Conservation (phyloP, 495 filamentous ascomycete genomes). For the Cercophora scortea region DNA sequence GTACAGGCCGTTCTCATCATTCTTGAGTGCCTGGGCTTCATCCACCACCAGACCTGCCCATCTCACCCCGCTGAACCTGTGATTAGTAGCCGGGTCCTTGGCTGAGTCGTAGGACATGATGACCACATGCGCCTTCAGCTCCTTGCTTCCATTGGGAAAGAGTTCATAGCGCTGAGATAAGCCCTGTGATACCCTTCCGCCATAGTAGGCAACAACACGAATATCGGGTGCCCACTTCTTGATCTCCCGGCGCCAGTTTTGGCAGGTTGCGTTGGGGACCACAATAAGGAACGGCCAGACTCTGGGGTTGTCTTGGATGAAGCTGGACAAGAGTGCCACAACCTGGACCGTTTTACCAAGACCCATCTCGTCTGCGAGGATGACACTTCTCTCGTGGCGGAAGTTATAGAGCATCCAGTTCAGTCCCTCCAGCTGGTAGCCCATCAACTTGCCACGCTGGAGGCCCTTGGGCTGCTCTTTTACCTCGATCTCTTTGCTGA, state of each 20-base stretch:
- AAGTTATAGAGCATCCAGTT: slow-evolving; percentile 98
- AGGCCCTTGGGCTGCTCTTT: slow-evolving; percentile 67
- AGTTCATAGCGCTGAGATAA: slow-evolving; percentile 74
- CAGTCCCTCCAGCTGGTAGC: slow-evolving; percentile 86
- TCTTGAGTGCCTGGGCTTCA: slow-evolving; percentile 94
- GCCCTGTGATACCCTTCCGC: slow-evolving; percentile 58
- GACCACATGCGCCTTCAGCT: slow-evolving; percentile 79
- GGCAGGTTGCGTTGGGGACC: slow-evolving; percentile 87
- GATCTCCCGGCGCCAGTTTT: slow-evolving; percentile 96
- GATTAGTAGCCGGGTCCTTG: slow-evolving; percentile 54
- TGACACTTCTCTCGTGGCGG: slow-evolving; percentile 71
- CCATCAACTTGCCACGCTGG: slow-evolving; percentile 75
- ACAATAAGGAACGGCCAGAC: slow-evolving; percentile 93
- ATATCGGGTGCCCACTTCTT: slow-evolving; percentile 85
- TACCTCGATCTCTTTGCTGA: slow-evolving; percentile 56
- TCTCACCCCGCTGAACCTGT: slow-evolving; percentile 55
- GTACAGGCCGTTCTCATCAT: slow-evolving; percentile 79
- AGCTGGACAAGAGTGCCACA: slow-evolving; percentile 68
- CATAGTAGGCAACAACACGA: slow-evolving; percentile 86
- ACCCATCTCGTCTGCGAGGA: slow-evolving; percentile 98
- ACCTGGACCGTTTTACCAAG: slow-evolving; percentile 97
- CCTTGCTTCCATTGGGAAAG: slow-evolving; percentile 48
- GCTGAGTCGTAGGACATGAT: slow-evolving; percentile 92
- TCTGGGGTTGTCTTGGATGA: slow-evolving; percentile 64
- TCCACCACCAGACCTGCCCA: slow-evolving; percentile 93